A percentile compares a stretch with the other conserved stretches of the same genome.
Conservation (phyloP, 805 yeast species). For the Priceomyces haplophilus region DNA sequence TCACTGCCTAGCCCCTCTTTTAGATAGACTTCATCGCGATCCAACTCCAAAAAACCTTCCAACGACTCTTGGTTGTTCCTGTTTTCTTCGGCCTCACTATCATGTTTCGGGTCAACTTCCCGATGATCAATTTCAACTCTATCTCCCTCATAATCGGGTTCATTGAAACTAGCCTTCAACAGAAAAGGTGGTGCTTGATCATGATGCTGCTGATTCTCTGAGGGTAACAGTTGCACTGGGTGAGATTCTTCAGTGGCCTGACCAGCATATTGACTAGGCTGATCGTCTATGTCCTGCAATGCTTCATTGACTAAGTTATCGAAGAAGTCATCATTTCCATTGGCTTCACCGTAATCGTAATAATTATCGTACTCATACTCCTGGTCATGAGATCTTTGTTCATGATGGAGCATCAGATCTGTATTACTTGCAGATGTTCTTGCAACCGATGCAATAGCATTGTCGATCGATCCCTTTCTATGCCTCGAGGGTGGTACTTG, state of each 20-base stretch:
- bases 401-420: conserved; percentile 2
- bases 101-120: conserved; percentile 1
- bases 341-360: background rate
- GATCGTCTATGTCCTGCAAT: background rate
- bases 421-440: conserved; percentile 8
- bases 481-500: background rate
- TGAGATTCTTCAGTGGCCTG: background rate
- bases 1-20: background rate
- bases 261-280: background rate
- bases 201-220: background rate
- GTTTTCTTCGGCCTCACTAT: background rate
- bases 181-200: background rate
- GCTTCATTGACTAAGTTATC: conserved; percentile 4
- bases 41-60: background rate
- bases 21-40: background rate
- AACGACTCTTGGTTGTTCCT: background rate
- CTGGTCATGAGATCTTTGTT: no score
- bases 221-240: no score
- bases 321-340: conserved; percentile 3
- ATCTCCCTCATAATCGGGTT: conserved; percentile 2
- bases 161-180: background rate
- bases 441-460: conserved; percentile 12
- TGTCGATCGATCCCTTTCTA: conserved; percentile 9
- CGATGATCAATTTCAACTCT: background rate
- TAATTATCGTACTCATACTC: background rate